phyloP scores from a whole-genome alignment of 257 asterid genomes.

The Ajuga chamaepitys region DNA sequence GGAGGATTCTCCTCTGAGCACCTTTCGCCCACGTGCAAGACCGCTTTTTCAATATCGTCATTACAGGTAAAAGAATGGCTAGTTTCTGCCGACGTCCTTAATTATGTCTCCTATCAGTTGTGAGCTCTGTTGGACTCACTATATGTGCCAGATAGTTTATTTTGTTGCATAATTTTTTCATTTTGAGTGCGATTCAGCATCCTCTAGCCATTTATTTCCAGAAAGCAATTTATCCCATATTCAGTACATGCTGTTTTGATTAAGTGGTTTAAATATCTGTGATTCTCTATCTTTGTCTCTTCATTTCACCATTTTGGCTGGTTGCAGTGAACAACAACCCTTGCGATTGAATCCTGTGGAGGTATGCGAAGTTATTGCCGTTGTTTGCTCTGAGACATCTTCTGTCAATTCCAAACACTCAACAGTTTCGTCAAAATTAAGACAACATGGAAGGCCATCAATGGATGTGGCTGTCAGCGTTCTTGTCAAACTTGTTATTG shows the following conservation, averaged over 20 bases:
- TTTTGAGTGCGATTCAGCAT: neutral
- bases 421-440: conserved; percentile 79
- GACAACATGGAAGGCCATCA: conserved; percentile 84
- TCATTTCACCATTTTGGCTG: conserved; percentile 25
- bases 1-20: conserved; percentile 84
- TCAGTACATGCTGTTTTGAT: conserved; percentile 1
- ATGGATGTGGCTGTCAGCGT: conserved; percentile 99
- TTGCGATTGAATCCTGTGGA: conserved; percentile 88
- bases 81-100: conserved; percentile 14
- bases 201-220: neutral
- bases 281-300: conserved; percentile 8
- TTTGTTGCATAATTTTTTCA: neutral
- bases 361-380: conserved; percentile 94
- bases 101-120: conserved; percentile 9
- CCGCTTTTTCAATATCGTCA: conserved; percentile 99
- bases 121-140: conserved; percentile 8
- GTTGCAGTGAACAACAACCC: conserved; percentile 91
- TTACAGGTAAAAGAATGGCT: conserved; percentile 64
- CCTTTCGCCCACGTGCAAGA: conserved; percentile 90
- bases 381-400: conserved; percentile 90
- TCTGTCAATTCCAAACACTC: conserved; percentile 49
- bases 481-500: conserved; percentile 94
- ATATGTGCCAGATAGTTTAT: neutral
- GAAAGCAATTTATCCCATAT: neutral
- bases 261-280: conserved; percentile 13